phyloP scores from a whole-genome alignment of 2,329 filamentous ascomycete genomes.

The Lizonia empirigonia region DNA sequence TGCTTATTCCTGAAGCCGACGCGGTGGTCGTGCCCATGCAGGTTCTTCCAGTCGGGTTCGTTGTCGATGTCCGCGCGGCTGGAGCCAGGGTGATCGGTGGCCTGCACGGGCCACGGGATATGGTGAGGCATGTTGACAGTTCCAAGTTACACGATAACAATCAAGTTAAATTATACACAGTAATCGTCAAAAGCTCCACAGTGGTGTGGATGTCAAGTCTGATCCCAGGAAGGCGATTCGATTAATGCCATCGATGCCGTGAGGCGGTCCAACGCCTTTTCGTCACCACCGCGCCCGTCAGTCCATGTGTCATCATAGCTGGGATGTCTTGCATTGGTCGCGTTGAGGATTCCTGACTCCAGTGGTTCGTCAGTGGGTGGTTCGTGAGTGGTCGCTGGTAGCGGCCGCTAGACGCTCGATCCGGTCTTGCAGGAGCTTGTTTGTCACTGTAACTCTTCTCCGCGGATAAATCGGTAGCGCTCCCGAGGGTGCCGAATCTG shows the following conservation, averaged over 20 bases:
- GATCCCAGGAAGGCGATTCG: neutral
- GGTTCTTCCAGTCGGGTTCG: constrained; percentile 52
- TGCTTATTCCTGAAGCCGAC: constrained; percentile 49
- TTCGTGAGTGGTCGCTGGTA: constrained; percentile 6
- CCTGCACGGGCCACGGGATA: constrained; percentile 35
- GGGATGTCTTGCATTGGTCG: neutral
- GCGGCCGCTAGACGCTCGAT: constrained; percentile 9
- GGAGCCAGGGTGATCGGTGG: constrained; percentile 49
- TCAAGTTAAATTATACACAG: neutral
- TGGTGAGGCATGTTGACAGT: constrained; percentile 8
- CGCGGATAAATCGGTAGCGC: constrained; percentile 7
- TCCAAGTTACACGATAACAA: neutral
- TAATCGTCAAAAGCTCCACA: neutral
- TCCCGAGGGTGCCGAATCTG: neutral
- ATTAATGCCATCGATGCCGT: neutral
- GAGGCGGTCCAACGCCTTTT: constrained; percentile 1
- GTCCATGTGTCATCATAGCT: constrained; percentile 8
- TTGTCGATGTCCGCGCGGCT: constrained; percentile 48
- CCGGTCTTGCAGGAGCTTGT: constrained; percentile 10
- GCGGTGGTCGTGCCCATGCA: constrained; percentile 44
- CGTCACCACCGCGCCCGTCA: constrained; percentile 4
- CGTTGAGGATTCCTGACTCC: neutral
- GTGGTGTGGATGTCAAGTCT: neutral
- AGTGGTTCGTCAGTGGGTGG: neutral
- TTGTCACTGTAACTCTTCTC: constrained; percentile 16